These are phyloP conservation scores for Leishmania gerbilli DNA, from an alignment of 208 protist species.

Conservation along the genomic window DNA sequence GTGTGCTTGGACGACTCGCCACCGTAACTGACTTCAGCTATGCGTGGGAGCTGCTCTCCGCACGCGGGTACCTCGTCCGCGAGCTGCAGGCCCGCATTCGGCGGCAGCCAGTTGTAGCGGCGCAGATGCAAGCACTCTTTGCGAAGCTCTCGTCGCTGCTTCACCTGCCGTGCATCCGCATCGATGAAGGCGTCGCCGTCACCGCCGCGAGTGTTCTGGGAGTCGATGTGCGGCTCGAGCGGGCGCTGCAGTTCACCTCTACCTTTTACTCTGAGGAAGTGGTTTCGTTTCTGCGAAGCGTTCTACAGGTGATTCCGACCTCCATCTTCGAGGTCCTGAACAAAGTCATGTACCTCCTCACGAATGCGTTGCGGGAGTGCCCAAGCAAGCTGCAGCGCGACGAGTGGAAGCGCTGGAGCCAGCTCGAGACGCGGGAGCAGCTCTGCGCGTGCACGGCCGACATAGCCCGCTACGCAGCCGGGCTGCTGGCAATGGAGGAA, in stretches of 20 bases:
- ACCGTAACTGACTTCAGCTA: constrained; percentile 96
- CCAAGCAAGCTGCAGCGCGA: constrained; percentile 69
- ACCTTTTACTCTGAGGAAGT: constrained; percentile 94
- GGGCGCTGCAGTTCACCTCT: constrained; percentile 90
- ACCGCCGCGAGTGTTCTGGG: constrained; percentile 29
- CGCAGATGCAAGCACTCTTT: constrained; percentile 96
- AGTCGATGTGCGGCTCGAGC: constrained; percentile 53
- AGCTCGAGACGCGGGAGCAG: constrained; percentile 88
- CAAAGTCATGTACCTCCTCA: constrained; percentile 95
- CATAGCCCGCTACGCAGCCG: constrained; percentile 95
- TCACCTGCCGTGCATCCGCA: constrained; percentile 94
- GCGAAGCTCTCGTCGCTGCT: constrained; percentile 97
- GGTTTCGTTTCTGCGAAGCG: constrained; percentile 91
- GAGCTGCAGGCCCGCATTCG: constrained; percentile 96
- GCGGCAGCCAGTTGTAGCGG: constrained; percentile 84
- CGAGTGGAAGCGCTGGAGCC: constrained; percentile 83
- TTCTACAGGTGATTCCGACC: constrained; percentile 97
- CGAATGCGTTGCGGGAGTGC: constrained; percentile 70
- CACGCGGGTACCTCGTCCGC: constrained; percentile 82
- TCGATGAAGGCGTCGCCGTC: constrained; percentile 67
- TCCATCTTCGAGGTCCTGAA: constrained; percentile 95
- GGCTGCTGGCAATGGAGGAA: constrained; percentile 97
- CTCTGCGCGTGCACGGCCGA: constrained; percentile 91
- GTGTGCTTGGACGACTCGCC: constrained; percentile 85
- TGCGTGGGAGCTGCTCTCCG: constrained; percentile 94